phyloP scores from a whole-genome alignment of 2,329 filamentous ascomycete species.

The Arthrobotrys musiformis region DNA sequence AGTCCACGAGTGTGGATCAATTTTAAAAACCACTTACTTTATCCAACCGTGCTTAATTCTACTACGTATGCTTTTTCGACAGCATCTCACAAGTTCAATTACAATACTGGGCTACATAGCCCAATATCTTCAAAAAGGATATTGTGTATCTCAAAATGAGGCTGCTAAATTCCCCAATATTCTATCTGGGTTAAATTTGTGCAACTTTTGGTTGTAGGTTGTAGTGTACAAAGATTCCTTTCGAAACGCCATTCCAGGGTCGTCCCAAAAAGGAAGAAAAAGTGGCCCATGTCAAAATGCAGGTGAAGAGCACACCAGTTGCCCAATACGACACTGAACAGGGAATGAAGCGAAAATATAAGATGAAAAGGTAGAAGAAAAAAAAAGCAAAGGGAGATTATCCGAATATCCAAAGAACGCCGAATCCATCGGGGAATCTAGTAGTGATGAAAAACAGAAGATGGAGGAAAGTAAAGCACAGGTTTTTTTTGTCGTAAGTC shows the following conservation, averaged over 20 bases:
- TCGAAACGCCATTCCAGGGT: constrained; percentile 10
- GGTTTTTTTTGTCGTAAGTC: constrained; percentile 36
- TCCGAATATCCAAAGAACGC: constrained; percentile 39
- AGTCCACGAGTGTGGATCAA: not conserved
- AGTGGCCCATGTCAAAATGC: not conserved
- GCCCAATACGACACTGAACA: constrained; percentile 23
- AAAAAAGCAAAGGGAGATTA: constrained; percentile 2
- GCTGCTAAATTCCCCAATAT: not conserved
- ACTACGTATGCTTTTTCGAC: too few relatives aligned
- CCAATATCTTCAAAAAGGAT: not conserved
- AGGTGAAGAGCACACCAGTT: constrained; percentile 1
- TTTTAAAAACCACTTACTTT: too few relatives aligned
- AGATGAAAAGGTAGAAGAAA: constrained; percentile 13
- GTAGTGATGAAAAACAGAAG: constrained; percentile 23
- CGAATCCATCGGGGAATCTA: constrained; percentile 55
- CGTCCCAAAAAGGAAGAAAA: constrained; percentile 14
- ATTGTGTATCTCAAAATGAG: not conserved
- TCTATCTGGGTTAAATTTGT: not conserved
- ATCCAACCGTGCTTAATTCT: too few relatives aligned
- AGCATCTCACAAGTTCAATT: too few relatives aligned
- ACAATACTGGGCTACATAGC: too few relatives aligned
- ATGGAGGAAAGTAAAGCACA: constrained; percentile 1
- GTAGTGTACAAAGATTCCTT: constrained; percentile 31
- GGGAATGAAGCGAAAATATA: constrained; percentile 31
- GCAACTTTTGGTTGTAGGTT: constrained; percentile 10